phyloP scores from a whole-genome alignment of 164 flowering plant genomes.

The Taxillus chinensis region DNA sequence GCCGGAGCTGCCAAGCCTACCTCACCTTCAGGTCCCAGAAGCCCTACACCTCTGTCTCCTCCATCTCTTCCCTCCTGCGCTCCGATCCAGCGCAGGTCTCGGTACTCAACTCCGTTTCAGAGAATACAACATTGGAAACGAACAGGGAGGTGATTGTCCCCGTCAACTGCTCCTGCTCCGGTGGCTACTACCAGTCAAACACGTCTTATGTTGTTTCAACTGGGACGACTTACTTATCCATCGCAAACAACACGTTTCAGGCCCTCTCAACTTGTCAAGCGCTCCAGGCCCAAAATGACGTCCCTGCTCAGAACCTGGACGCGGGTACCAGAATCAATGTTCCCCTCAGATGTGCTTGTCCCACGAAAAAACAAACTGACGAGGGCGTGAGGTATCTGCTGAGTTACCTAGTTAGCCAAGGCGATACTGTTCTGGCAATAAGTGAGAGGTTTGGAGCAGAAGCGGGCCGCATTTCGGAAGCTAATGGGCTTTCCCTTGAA shows the following conservation, averaged over 20 bases:
- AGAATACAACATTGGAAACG: slow-evolving; percentile 19
- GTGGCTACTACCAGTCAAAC: slow-evolving; percentile 47
- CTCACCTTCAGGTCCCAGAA: slow-evolving; percentile 51
- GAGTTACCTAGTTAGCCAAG: slow-evolving; percentile 33
- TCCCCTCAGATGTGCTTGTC: slow-evolving; percentile 87
- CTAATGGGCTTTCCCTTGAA: slow-evolving; percentile 37
- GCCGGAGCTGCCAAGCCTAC: slow-evolving; percentile 41
- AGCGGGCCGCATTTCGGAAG: slow-evolving; percentile 26
- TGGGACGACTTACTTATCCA: slow-evolving; percentile 17
- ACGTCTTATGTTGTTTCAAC: slow-evolving; percentile 25
- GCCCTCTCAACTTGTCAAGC: slow-evolving; percentile 74
- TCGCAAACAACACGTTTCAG: slow-evolving; percentile 54
- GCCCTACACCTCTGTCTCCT: slow-evolving; percentile 33
- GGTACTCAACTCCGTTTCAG: slow-evolving; percentile 37
- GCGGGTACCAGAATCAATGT: slow-evolving; percentile 32
- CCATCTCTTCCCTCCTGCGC: slow-evolving; percentile 45
- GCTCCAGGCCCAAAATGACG: slow-evolving; percentile 23
- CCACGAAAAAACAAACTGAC: slow-evolving; percentile 41
- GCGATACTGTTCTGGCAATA: slow-evolving; percentile 26
- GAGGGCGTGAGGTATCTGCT: slow-evolving; percentile 39
- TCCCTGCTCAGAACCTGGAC: slow-evolving; percentile 6
- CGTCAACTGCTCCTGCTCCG: slow-evolving; percentile 66
- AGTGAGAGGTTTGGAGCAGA: slow-evolving; percentile 36
- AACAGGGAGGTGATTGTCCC: slow-evolving; percentile 58
- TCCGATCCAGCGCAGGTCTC: slow-evolving; percentile 41